Conservation (phyloP, 2,329 filamentous ascomycete genomes). For the Pseudogymnoascus sp. region DNA sequence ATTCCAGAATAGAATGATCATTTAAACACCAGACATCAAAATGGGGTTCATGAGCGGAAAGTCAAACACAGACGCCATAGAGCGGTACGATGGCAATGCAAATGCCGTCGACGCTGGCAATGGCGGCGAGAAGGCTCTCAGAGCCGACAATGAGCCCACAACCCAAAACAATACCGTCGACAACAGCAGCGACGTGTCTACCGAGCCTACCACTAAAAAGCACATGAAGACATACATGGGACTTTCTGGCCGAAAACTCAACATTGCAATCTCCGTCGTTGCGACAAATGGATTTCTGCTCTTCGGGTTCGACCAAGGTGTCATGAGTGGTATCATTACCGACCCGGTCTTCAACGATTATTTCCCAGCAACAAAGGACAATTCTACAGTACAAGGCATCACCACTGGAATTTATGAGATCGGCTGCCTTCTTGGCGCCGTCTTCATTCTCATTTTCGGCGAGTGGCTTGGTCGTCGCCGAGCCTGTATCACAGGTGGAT, state of each 20-base stretch:
- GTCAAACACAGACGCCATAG: not conserved
- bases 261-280: slow-evolving; percentile 48
- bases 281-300: slow-evolving; percentile 81
- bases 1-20: not conserved
- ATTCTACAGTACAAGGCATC: slow-evolving; percentile 79
- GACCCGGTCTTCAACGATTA: slow-evolving; percentile 85
- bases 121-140: not conserved
- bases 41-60: not conserved
- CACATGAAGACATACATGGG: not conserved
- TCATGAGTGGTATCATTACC: slow-evolving; percentile 74
- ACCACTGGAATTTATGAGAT: slow-evolving; percentile 97
- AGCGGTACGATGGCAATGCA: not conserved
- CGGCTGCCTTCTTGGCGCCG: slow-evolving; percentile 83
- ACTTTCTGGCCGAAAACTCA: not conserved
- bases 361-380: slow-evolving; percentile 70
- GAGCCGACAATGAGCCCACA: not conserved
- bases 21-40: not conserved
- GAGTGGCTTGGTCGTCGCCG: slow-evolving; percentile 83
- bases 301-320: slow-evolving; percentile 87
- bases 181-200: not conserved
- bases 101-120: not conserved
- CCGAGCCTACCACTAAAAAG: not conserved
- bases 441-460: slow-evolving; percentile 79
- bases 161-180: not conserved
- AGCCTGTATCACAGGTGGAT: slow-evolving; percentile 88